Evolutionary conservation across 257 asterid genomes (phyloP), one percentile per base, ranked within the genome.

Genomic region (Solanum etuberosum): DNA sequence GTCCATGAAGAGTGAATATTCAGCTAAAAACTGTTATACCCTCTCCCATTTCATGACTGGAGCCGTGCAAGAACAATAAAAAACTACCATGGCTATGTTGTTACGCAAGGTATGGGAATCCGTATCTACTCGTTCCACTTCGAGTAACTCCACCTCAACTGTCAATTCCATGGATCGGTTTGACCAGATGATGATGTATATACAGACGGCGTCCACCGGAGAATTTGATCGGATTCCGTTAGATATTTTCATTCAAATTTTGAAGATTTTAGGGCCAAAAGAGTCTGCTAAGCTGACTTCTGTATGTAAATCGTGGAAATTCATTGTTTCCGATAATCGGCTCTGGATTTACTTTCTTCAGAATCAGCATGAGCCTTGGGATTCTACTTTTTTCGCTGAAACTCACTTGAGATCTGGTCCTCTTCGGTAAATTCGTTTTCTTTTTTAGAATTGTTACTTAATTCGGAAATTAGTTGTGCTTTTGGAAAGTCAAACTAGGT

Each of bases 281-380:
- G 98, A 97, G 85, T 85, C 98, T 15, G 98, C 98, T 3, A 92
- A 93, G 83, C 90, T 95, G 34, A 88, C 91, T 83, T 92, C 93
- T 18, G 99, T 97, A 8, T 97, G 99, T 86, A 97, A 92, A 91
- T 87, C 94, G 63, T 95, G 97, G 98, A 94, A 92, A 34, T 93
- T 89, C 87, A 37, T 94, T 83, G 92, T 94, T 16, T 91, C 95
- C 6, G 98, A 97, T 85, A 95, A 97, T 93, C 95, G 98, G 40
- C 86, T 97, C 3, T 97, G 99, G 99, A 92, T 97, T 90, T 91
- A 94, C 87, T 97, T 97, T 87, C 94, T 97, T 83, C 98, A 97
- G 93, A 92, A 91, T 90, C 94, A 91, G n/a, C 87, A 87, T 76
- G 96, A 95, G 88, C 95, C 94, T 34, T 94, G 96, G 98, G 98